Percentiles rank a stretch among this genome's conserved stretches.
These are phyloP conservation scores for Termitomyces sp. DNA, from an alignment of 1,284 basidiomycete genomes.

Conservation along the genomic window DNA sequence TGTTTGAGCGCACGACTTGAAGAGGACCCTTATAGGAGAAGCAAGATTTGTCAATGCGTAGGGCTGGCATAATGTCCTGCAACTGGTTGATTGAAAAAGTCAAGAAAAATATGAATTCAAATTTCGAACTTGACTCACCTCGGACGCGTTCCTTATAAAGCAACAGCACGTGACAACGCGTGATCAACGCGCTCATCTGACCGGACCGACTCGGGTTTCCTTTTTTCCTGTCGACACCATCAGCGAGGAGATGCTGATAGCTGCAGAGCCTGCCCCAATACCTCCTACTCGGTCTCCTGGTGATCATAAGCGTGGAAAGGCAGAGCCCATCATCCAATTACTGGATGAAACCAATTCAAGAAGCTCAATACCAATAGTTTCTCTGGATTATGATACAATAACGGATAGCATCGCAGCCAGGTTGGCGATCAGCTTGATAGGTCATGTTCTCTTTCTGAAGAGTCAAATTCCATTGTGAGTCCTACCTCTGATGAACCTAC, in stretches of 20 bases:
- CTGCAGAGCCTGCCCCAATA: background rate
- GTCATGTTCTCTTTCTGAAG: conserved; percentile 69
- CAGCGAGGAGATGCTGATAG: conserved; percentile 6
- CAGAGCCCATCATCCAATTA: background rate
- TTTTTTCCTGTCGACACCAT: background rate
- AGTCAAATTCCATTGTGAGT: conserved; percentile 71
- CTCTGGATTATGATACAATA: conserved; percentile 46
- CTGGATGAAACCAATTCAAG: background rate
- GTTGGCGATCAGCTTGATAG: conserved; percentile 54
- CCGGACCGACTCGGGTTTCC: background rate
- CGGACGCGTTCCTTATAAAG: background rate
- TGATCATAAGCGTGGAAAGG: background rate
- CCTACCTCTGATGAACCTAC: background rate
- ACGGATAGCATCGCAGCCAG: conserved; percentile 55
- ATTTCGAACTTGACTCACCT: background rate
- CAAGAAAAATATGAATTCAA: background rate
- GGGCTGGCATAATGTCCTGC: conserved; percentile 13
- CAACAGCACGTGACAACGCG: background rate
- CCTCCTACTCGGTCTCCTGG: background rate
- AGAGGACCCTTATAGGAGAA: conserved; percentile 10
- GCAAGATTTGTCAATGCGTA: conserved; percentile 12
- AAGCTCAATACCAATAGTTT: conserved; percentile 31
- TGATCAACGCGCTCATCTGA: conserved; percentile 5
- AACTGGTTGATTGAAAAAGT: background rate
- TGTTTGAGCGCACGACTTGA: background rate